phyloP scores from a whole-genome alignment of 192 early-diverging fungal genomes.

The Podila horticola region DNA sequence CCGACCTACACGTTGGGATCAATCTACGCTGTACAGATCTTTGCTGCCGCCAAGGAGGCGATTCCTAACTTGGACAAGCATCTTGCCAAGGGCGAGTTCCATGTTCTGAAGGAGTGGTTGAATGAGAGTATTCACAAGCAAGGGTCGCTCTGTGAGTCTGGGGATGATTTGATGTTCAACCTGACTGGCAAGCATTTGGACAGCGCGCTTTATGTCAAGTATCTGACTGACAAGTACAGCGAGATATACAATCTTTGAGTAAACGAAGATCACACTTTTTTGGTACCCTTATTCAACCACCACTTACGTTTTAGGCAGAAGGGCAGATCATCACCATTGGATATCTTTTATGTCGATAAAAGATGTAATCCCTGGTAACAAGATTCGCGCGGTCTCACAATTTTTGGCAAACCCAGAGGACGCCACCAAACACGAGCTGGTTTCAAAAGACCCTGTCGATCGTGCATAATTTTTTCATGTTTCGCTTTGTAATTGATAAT shows the following conservation, averaged over 20 bases:
- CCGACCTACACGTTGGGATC: slow-evolving; percentile 36
- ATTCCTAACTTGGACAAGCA: slow-evolving; percentile 8
- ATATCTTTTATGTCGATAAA: too few species aligned
- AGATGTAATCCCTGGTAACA: too few species aligned
- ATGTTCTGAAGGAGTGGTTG: slow-evolving; percentile 24
- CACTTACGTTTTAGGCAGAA: too few species aligned
- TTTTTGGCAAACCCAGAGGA: too few species aligned
- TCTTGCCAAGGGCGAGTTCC: slow-evolving; percentile 26
- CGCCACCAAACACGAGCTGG: too few species aligned
- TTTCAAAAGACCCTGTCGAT: too few species aligned
- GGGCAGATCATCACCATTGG: too few species aligned
- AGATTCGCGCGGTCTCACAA: too few species aligned
- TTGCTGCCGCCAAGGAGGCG: background rate
- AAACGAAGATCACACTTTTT: too few species aligned
- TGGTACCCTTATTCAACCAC: too few species aligned
- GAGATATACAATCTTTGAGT: slow-evolving; percentile 44
- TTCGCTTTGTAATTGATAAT: too few species aligned
- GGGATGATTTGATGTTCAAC: slow-evolving; percentile 15
- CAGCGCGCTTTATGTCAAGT: slow-evolving; percentile 3
- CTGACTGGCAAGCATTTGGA: slow-evolving; percentile 22
- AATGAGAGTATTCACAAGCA: slow-evolving; percentile 33
- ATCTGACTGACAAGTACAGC: slow-evolving; percentile 39
- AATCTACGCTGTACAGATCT: slow-evolving; percentile 4
- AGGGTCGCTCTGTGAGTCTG: slow-evolving; percentile 13
- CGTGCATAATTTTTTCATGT: too few species aligned